Evolutionary conservation across 73 alveolate species (phyloP), one percentile per base, ranked within the genome.

Genomic region (Paramecium octaurelia): DNA sequence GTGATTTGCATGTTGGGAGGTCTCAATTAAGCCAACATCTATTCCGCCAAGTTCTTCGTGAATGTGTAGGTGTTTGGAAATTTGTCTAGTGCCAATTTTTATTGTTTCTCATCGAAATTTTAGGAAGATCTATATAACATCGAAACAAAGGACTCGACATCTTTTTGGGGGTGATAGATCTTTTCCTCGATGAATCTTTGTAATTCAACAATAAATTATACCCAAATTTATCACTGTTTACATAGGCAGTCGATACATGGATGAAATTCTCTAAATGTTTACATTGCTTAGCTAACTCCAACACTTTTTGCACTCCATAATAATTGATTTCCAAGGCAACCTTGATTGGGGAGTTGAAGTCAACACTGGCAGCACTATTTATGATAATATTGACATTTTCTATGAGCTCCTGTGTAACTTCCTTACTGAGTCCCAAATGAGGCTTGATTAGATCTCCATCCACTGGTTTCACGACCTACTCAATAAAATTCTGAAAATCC

Each of bases 31-130:
- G 59, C 93, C 16, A 97, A 71, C 84, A 97, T 64, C 27, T 95
- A 92, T 86, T 97, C 99, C 1, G 96, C 97, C 80, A 96, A 86
- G 27, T 94, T 93, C 92, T 97, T 97, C 18, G 99, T 94, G 92
- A 96, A 96, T n/a, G 97, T 95, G 92, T 97, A 96, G 7, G 99
- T 96, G 85, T 97, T 97, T 23, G 99, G 99, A 92, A 92, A 97
- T 12, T 92, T 93, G 31, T 95, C 95, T 20, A 97, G 35, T 18
- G 94, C 85, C 46, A 86, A 93, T 35, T 96, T 88, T 11, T 91
- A 59, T 29, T 87, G 68, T 43, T 80, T 44, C 18, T 80, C 76
- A 24, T 80, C 75, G 8, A 80, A 44, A 31, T 40, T 31, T 18
- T 80, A 64, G 3, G 91, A 80, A 8, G 48, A 35, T 46, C 57